phyloP scores from a whole-genome alignment of 768 basidiomycete species.

The Lactarius deliciosus region DNA sequence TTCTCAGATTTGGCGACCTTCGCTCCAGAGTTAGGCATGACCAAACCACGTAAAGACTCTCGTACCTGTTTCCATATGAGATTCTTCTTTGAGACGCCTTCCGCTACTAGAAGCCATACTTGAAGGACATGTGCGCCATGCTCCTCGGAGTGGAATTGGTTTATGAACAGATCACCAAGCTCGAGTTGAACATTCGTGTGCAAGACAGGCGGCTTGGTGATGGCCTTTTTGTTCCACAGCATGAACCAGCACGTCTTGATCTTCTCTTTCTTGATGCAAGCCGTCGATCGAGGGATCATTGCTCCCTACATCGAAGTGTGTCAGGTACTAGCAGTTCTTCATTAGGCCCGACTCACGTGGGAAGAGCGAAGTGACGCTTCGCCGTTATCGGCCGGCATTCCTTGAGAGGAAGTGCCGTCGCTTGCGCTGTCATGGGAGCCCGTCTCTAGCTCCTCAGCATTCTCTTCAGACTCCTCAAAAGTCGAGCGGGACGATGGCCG shows the following conservation, averaged over 20 bases:
- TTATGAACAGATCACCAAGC: background rate
- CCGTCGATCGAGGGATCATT: background rate
- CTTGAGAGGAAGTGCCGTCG: too few relatives aligned
- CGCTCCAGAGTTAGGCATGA: background rate
- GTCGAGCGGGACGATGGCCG: too few relatives aligned
- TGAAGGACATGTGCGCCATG: background rate
- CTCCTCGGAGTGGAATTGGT: background rate
- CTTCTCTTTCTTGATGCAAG: background rate
- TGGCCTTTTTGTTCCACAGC: background rate
- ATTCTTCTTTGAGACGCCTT: background rate
- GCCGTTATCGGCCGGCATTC: too few relatives aligned
- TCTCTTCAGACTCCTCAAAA: too few relatives aligned
- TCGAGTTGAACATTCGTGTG: background rate
- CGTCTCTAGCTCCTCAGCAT: too few relatives aligned
- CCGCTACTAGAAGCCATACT: background rate
- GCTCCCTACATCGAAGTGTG: background rate
- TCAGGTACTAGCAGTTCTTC: too few relatives aligned
- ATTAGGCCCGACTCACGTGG: too few relatives aligned
- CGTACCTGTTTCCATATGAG: background rate
- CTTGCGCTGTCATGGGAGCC: too few relatives aligned
- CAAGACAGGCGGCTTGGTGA: background rate
- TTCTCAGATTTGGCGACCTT: background rate
- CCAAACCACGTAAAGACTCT: background rate
- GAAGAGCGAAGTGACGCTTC: too few relatives aligned
- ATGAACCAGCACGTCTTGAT: background rate